phyloP scores from a whole-genome alignment of 768 basidiomycete genomes.

The Exsudoporus frostii region DNA sequence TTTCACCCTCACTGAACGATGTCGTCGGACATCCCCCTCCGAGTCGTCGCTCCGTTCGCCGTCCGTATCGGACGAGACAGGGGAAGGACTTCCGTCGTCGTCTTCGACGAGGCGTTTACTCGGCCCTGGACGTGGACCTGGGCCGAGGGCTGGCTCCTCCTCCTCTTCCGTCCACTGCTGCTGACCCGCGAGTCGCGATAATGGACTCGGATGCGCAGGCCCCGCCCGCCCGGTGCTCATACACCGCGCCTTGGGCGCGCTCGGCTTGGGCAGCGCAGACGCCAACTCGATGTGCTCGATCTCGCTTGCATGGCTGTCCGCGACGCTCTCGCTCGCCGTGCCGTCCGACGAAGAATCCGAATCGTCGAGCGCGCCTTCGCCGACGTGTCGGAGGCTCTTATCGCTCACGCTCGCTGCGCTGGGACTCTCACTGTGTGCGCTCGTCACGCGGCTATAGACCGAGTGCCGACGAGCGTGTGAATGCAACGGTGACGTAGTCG shows the following conservation, averaged over 20 bases:
- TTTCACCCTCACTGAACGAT: background rate
- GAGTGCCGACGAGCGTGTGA: constrained; percentile 36
- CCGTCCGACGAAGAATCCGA: constrained; percentile 66
- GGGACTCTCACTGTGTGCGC: constrained; percentile 30
- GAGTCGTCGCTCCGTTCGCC: constrained; percentile 40
- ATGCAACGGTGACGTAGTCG: constrained; percentile 32
- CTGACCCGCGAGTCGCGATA: constrained; percentile 55
- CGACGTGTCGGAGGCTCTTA: constrained; percentile 58
- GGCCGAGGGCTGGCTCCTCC: constrained; percentile 29
- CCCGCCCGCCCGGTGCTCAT: constrained; percentile 24
- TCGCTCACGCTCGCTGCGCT: constrained; percentile 38
- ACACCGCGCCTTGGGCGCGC: constrained; percentile 38
- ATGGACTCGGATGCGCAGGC: constrained; percentile 57
- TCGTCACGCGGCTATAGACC: constrained; percentile 38
- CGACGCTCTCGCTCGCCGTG: constrained; percentile 17
- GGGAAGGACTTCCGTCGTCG: constrained; percentile 52
- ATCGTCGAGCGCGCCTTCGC: constrained; percentile 76
- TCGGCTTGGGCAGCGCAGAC: constrained; percentile 15
- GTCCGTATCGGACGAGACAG: constrained; percentile 62
- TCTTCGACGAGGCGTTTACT: constrained; percentile 38
- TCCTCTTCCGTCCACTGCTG: constrained; percentile 54
- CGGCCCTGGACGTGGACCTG: background rate
- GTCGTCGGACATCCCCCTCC: constrained; percentile 3
- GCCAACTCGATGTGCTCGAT: constrained; percentile 34
- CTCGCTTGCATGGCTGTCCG: constrained; percentile 24